Conservation (phyloP, 345 rosid species). For the Syzygium aromaticum region DNA sequence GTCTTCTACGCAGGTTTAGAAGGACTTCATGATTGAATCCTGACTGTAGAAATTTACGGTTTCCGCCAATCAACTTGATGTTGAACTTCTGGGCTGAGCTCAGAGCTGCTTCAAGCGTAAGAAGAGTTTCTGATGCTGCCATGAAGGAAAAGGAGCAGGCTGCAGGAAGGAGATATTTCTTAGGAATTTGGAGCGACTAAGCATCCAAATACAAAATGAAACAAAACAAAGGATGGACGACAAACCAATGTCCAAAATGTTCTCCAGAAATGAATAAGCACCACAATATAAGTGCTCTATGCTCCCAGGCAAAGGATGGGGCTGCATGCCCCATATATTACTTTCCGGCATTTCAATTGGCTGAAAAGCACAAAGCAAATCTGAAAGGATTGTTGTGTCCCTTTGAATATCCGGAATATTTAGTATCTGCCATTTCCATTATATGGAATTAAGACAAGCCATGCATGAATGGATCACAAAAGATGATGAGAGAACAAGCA, state of each 20-base stretch:
- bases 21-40: constrained; percentile 24
- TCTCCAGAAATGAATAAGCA: constrained; percentile 53
- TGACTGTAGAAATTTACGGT: constrained; percentile 11
- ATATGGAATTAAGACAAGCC: background rate
- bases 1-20: constrained; percentile 26
- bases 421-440: background rate
- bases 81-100: constrained; percentile 31
- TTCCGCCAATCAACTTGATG: constrained; percentile 23
- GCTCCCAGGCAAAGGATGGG: constrained; percentile 48
- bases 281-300: constrained; percentile 53
- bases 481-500: background rate
- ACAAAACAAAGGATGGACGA: background rate
- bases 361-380: constrained; percentile 69
- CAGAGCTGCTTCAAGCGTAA: constrained; percentile 47
- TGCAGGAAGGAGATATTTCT: constrained; percentile 20
- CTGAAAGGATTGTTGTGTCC: constrained; percentile 35
- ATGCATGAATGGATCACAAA: background rate
- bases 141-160: constrained; percentile 69
- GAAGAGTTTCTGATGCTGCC: constrained; percentile 58
- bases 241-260: constrained; percentile 48
- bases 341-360: constrained; percentile 21
- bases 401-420: constrained; percentile 26
- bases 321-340: constrained; percentile 25
- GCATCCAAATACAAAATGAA: background rate
- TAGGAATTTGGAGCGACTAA: background rate